These are phyloP conservation scores for Cadophora gregata DNA, from an alignment of 2,329 filamentous ascomycete species.

Conservation along the genomic window DNA sequence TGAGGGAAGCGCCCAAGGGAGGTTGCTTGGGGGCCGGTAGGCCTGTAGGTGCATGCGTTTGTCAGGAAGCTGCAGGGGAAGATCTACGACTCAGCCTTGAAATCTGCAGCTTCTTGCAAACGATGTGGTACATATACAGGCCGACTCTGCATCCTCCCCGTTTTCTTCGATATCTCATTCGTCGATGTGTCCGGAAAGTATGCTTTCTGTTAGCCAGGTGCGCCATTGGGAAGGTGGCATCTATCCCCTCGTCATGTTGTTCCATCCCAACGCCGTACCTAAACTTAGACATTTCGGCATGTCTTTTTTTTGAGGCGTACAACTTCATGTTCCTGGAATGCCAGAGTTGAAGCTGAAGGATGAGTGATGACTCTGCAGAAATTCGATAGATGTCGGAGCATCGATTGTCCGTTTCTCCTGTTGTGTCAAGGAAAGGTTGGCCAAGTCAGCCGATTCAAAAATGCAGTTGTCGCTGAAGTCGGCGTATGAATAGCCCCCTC, in stretches of 20 bases:
- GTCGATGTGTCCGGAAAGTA: background rate
- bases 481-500: background rate
- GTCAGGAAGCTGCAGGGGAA: conserved; percentile 11
- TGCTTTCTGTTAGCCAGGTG: background rate
- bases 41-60: conserved; percentile 3
- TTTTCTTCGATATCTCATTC: too few species aligned
- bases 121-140: background rate
- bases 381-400: conserved; percentile 8
- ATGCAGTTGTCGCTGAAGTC: background rate
- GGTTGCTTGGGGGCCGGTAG: conserved; percentile 1
- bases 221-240: background rate
- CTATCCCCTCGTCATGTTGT: background rate
- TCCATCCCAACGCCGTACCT: background rate
- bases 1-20: background rate
- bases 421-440: background rate
- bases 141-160: background rate
- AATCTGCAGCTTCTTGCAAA: background rate
- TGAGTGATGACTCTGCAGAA: conserved; percentile 9
- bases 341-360: background rate
- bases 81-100: conserved; percentile 11
- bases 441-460: background rate
- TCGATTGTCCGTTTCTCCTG: background rate
- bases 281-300: conserved; percentile 1
- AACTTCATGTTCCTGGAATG: background rate
- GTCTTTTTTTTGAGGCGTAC: background rate